These are phyloP conservation scores for Suhomyces ambrosiae DNA, from an alignment of 1,139 yeast genomes.

Conservation along the genomic window DNA sequence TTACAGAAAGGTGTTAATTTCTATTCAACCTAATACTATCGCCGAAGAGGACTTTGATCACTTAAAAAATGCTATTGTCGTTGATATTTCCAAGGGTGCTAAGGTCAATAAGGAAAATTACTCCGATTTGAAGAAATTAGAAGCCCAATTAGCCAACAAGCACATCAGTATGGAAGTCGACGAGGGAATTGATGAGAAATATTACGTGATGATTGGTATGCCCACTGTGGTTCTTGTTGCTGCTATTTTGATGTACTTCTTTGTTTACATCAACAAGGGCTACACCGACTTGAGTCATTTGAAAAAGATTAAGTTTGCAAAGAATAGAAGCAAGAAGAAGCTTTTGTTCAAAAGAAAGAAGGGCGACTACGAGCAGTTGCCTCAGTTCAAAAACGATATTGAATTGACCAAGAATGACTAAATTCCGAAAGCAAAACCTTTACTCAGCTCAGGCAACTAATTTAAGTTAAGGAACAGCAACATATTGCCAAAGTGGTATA, in stretches of 20 bases:
- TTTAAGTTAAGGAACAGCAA: no score
- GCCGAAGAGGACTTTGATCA: conserved; percentile 67
- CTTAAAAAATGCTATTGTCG: conserved; percentile 51
- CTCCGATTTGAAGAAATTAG: conserved; percentile 50
- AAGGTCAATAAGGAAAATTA: conserved; percentile 62
- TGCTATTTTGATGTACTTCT: conserved; percentile 63
- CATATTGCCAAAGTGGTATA: no score
- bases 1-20: conserved; percentile 52
- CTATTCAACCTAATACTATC: conserved; percentile 72
- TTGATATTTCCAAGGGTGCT: conserved; percentile 59
- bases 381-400: conserved; percentile 27
- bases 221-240: conserved; percentile 73
- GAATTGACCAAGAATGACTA: conserved; percentile 20
- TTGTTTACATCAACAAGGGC: conserved; percentile 53
- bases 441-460: no score
- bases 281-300: conserved; percentile 50
- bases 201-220: conserved; percentile 63
- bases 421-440: no score
- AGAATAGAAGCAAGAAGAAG: conserved; percentile 39
- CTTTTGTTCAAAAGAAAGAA: conserved; percentile 29
- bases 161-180: conserved; percentile 53
- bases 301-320: conserved; percentile 52
- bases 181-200: conserved; percentile 64
- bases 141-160: conserved; percentile 36
- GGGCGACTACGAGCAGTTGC: conserved; percentile 25